A percentile compares a stretch with the other conserved stretches of the same genome.
phyloP scores from a whole-genome alignment of 2,329 filamentous ascomycete genomes.

The Diaporthe velutina region DNA sequence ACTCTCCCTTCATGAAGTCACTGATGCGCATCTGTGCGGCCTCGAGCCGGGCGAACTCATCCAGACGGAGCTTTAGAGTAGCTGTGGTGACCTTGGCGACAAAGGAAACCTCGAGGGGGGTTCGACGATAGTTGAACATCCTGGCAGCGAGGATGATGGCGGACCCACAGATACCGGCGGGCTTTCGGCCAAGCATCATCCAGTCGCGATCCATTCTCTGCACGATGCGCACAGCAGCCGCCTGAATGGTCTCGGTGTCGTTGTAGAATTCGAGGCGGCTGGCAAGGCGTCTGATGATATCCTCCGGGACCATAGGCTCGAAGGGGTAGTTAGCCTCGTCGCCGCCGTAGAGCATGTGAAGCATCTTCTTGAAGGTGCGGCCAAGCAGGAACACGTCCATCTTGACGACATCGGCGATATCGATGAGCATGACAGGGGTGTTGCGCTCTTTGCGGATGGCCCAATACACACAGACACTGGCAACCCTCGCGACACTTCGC shows the following conservation, averaged over 20 bases:
- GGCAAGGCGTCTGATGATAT: constrained; percentile 91
- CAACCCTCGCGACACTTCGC: constrained; percentile 85
- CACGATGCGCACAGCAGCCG: constrained; percentile 88
- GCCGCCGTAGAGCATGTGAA: constrained; percentile 75
- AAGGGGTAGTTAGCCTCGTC: constrained; percentile 55
- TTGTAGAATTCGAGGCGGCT: constrained; percentile 91
- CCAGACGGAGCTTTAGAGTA: constrained; percentile 90
- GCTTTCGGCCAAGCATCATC: constrained; percentile 95
- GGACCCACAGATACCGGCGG: constrained; percentile 93
- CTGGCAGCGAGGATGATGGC: constrained; percentile 94
- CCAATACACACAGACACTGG: constrained; percentile 91
- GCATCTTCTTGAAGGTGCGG: constrained; percentile 86
- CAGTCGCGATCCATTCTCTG: constrained; percentile 96
- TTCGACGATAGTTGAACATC: constrained; percentile 98
- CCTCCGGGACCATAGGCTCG: constrained; percentile 84
- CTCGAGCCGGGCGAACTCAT: constrained; percentile 91
- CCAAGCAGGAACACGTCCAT: constrained; percentile 95
- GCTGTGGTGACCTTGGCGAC: constrained; percentile 96
- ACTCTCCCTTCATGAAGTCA: constrained; percentile 63
- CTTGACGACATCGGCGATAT: constrained; percentile 85
- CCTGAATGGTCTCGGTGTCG: constrained; percentile 84
- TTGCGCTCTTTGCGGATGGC: constrained; percentile 84
- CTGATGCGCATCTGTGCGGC: constrained; percentile 88
- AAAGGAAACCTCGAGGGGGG: constrained; percentile 95
- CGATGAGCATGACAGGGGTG: constrained; percentile 93